phyloP scores from a whole-genome alignment of 192 early-diverging fungal species.

The Backusella tarrabulga region DNA sequence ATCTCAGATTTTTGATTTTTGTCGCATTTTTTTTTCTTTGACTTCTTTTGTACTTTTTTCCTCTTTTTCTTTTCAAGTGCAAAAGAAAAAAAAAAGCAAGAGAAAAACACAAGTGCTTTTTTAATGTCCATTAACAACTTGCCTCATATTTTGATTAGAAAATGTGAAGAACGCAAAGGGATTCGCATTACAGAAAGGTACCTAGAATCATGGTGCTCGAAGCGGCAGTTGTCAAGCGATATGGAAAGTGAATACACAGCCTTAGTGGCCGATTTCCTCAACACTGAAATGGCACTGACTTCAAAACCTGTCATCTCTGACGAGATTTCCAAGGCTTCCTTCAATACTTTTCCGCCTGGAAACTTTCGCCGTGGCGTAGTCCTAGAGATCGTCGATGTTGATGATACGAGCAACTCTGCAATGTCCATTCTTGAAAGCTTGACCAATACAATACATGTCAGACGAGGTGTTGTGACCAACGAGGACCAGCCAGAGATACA shows the following conservation, averaged over 20 bases:
- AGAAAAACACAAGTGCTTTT: not conserved
- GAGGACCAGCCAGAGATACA: not conserved
- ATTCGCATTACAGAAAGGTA: not conserved
- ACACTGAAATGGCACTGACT: not conserved
- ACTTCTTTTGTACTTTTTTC: not conserved
- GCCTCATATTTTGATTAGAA: not conserved
- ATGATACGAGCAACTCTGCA: not conserved
- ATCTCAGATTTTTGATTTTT: too few relatives aligned
- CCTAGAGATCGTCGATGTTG: not conserved
- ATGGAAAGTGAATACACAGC: not conserved
- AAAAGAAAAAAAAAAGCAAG: not conserved
- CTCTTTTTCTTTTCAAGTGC: not conserved
- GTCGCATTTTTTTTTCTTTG: not conserved
- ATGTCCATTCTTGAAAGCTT: not conserved
- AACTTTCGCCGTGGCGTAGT: not conserved
- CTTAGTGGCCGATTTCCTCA: not conserved
- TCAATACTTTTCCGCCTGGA: not conserved
- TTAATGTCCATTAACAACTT: not conserved
- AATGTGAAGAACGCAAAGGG: constrained; percentile 5
- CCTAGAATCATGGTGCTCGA: not conserved
- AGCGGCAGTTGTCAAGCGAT: not conserved
- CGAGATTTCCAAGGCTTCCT: not conserved
- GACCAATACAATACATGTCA: not conserved
- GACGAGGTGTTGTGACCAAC: not conserved
- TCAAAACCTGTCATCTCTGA: not conserved